Evolutionary conservation across 108 stramenopile genomes (phyloP).

Genomic region (Stephanodiscus minutulus): DNA sequence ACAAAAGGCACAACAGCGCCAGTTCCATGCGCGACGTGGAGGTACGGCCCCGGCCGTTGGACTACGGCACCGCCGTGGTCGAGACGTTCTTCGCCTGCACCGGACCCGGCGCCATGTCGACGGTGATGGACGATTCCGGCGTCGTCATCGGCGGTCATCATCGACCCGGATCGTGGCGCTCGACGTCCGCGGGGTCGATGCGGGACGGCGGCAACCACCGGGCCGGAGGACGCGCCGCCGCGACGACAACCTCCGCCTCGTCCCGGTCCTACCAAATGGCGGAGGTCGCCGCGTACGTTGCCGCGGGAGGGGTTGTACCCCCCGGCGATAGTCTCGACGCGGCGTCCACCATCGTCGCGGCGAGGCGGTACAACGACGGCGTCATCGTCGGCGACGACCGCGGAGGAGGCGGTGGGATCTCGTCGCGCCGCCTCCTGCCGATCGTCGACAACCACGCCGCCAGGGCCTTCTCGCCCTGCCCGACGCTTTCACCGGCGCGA

Average conservation of each 20-base stretch:
- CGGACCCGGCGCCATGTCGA: conserved; percentile 35
- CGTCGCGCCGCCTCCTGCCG: conserved; percentile 10
- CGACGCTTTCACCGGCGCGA: conserved; percentile 6
- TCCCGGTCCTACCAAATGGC: conserved; percentile 3
- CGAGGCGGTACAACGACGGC: not conserved
- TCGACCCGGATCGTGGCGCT: not conserved
- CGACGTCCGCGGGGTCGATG: not conserved
- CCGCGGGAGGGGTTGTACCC: conserved; percentile 30
- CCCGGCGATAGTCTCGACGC: conserved; percentile 11
- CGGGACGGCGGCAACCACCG: not conserved
- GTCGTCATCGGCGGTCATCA: not conserved
- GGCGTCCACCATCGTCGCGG: conserved; percentile 7
- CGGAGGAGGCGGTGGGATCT: conserved; percentile 6
- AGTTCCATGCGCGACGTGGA: conserved; percentile 52
- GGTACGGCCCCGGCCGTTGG: conserved; percentile 59
- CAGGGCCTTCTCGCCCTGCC: conserved; percentile 31
- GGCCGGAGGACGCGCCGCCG: not conserved
- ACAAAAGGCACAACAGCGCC: conserved; percentile 27
- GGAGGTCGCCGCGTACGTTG: conserved; percentile 40
- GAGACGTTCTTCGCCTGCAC: conserved; percentile 45
- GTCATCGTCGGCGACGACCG: not conserved
- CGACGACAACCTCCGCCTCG: not conserved
- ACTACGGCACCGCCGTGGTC: conserved; percentile 24
- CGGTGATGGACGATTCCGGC: conserved; percentile 15
- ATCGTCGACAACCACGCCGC: not conserved